Conservation (phyloP, 257 asterid genomes). For the Knoxia roxburghii region DNA sequence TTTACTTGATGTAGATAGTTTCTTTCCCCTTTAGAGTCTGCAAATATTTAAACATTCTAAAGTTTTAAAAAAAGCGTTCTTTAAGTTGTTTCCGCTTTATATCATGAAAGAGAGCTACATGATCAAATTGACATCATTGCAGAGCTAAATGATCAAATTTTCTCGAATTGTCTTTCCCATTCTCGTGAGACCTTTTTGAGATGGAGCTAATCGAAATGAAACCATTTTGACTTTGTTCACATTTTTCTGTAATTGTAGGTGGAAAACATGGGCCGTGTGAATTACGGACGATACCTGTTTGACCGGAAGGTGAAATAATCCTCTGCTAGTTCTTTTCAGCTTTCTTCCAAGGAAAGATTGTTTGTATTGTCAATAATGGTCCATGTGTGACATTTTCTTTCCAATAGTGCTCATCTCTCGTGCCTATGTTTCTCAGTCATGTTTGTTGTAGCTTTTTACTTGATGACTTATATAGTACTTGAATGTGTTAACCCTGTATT, state of each 20-base stretch:
- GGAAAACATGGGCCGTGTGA: conserved; percentile 96
- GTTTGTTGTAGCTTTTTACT: background rate
- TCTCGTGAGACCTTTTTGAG: too few species aligned
- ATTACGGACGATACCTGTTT: conserved; percentile 65
- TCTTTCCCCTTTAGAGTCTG: background rate
- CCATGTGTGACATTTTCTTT: background rate
- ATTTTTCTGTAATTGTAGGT: conserved; percentile 44
- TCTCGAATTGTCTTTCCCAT: background rate
- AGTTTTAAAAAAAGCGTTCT: background rate
- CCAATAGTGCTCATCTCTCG: background rate
- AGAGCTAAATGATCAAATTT: background rate
- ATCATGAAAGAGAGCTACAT: too few species aligned
- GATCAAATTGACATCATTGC: too few species aligned
- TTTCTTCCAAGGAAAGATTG: background rate
- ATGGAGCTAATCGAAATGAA: background rate
- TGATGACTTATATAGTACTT: background rate
- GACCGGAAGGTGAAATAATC: conserved; percentile 70
- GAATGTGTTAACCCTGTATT: background rate
- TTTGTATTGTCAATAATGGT: background rate
- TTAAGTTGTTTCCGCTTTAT: background rate
- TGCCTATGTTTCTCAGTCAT: background rate
- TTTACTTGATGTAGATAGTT: too few species aligned
- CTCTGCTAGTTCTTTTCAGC: background rate
- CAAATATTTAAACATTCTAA: background rate
- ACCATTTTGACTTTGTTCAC: conserved; percentile 9